These are phyloP conservation scores for Strobilomyces dryophilus DNA, from an alignment of 768 basidiomycete genomes.

Conservation along the genomic window DNA sequence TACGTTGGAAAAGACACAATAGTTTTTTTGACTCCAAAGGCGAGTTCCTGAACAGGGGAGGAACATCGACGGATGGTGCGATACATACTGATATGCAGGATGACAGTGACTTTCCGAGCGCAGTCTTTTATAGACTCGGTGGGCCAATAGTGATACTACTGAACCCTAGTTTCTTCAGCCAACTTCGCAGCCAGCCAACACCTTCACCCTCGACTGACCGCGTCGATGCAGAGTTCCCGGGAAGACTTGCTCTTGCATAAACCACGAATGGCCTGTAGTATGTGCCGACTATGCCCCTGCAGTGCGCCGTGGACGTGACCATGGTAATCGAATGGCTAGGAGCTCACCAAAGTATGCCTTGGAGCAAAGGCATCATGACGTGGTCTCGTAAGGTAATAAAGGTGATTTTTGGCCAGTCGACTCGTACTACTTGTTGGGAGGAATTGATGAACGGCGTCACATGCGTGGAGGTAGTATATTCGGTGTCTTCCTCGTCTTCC, in stretches of 20 bases:
- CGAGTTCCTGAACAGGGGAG: too few species aligned
- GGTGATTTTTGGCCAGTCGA: constrained; percentile 54
- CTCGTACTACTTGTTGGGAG: constrained; percentile 35
- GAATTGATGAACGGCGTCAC: constrained; percentile 28
- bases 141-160: constrained; percentile 26
- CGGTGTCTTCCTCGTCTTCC: constrained; percentile 18
- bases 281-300: constrained; percentile 29
- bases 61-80: too few species aligned
- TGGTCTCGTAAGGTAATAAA: constrained; percentile 71
- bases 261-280: constrained; percentile 30
- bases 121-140: constrained; percentile 14
- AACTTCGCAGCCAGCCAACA: constrained; percentile 29
- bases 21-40: too few species aligned
- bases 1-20: too few species aligned
- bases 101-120: background rate
- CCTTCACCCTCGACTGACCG: constrained; percentile 27
- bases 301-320: constrained; percentile 1
- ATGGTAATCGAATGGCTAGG: background rate
- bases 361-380: constrained; percentile 60
- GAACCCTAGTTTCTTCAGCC: constrained; percentile 28
- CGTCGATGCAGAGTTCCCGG: constrained; percentile 2
- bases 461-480: constrained; percentile 20
- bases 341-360: constrained; percentile 63
- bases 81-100: background rate
- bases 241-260: constrained; percentile 20